Evolutionary conservation across 2,329 filamentous ascomycete species (phyloP).

Genomic region (Nigrograna mackinnonii): DNA sequence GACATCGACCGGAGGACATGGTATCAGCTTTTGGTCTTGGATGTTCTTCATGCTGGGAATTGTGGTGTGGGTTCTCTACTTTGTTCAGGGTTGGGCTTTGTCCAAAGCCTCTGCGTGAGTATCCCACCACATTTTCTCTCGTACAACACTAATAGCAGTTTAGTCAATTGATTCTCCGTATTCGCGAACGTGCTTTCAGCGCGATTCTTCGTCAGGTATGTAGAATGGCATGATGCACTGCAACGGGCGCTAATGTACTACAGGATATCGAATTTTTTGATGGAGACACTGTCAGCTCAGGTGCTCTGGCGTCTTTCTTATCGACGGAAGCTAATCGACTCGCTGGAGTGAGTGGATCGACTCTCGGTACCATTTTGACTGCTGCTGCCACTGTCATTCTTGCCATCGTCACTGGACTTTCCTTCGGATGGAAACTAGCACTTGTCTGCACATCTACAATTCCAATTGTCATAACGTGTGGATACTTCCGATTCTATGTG

Average conservation of each 20-base stretch:
- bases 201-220: constrained; percentile 70
- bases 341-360: constrained; percentile 85
- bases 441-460: constrained; percentile 81
- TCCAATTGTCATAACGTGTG: constrained; percentile 76
- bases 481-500: constrained; percentile 86
- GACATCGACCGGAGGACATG: constrained; percentile 60
- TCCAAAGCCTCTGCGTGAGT: constrained; percentile 50
- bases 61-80: constrained; percentile 27
- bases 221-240: too few species aligned
- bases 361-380: constrained; percentile 83
- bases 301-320: constrained; percentile 73
- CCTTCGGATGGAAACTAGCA: constrained; percentile 85
- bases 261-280: constrained; percentile 96
- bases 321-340: constrained; percentile 83
- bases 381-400: constrained; percentile 77
- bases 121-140: background rate
- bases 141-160: constrained; percentile 16
- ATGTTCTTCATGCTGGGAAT: constrained; percentile 41
- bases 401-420: constrained; percentile 68
- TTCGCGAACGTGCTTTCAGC: constrained; percentile 80
- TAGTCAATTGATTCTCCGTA: constrained; percentile 73
- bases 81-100: constrained; percentile 53
- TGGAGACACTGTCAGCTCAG: constrained; percentile 84
- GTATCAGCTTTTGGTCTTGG: constrained; percentile 63
- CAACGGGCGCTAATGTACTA: too few species aligned